Conservation (phyloP, 176 grass and related monocot species). For the Rhipidocladum racemiflorum region DNA sequence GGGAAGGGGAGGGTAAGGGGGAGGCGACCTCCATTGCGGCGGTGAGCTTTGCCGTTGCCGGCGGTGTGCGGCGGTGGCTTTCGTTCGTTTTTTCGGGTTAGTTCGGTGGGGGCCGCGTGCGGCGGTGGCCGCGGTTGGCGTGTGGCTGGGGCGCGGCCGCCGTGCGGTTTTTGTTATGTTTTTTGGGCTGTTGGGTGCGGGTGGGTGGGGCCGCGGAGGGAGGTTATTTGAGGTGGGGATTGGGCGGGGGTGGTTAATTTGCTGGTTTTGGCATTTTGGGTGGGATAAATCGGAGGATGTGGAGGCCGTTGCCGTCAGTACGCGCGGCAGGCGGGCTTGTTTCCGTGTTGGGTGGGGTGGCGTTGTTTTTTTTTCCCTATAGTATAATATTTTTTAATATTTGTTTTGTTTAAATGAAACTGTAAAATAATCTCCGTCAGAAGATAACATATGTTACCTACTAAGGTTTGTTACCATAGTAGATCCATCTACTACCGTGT, state of each 20-base stretch:
- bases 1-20: constrained; percentile 9
- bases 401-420: too few species aligned
- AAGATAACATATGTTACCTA: too few species aligned
- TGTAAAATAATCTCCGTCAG: too few species aligned
- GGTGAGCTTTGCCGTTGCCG: background rate
- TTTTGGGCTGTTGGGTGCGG: background rate
- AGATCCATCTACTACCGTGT: too few species aligned
- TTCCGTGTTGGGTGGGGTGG: background rate
- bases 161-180: background rate
- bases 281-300: constrained; percentile 17
- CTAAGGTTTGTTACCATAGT: too few species aligned
- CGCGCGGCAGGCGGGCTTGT: background rate
- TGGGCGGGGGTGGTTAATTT: background rate
- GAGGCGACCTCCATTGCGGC: constrained; percentile 52
- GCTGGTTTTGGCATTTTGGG: constrained; percentile 33
- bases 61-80: background rate
- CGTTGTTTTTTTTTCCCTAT: too few species aligned
- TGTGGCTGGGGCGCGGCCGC: too few species aligned
- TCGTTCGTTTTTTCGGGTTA: background rate
- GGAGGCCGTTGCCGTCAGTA: background rate
- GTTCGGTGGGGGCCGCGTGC: background rate
- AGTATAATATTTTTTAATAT: too few species aligned
- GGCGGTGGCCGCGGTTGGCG: background rate
- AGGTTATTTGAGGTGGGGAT: constrained; percentile 34
- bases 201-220: constrained; percentile 30